Base-by-base conservation (phyloP, 2,329 filamentous ascomycete species). In the Fusarium humuli region DNA sequence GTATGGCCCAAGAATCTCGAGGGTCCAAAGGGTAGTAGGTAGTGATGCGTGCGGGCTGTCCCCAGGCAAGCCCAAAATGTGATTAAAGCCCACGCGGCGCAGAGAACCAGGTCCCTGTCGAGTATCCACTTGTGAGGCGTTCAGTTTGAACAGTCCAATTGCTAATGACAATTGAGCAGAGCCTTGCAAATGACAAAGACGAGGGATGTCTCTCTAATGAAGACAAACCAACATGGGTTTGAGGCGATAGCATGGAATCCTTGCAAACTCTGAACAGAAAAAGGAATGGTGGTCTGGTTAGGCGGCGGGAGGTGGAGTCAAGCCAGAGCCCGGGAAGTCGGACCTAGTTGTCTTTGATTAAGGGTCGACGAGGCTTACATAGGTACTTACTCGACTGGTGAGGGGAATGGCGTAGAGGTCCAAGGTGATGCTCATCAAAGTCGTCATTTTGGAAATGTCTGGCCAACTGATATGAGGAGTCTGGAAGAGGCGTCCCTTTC, bases 311-410 rank as follows among this genome's bases (percentile, higher is more conserved):
- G 73, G 73, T 75, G 73, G 73, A 72, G 64, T 56, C 56, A 71
- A 60, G 59, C 57, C 62, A 61, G 65, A 65, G 70, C 66, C 72
- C 70, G 68, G 73, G 72, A 73, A 61, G 67, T 64, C 54, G 73
- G 73, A 65, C 73, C 72, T 75, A 65, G 62, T 61, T 73, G 55
- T 61, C 60, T 74, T 75, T 75, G 73, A 75, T 75, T 75, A 75
- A 75, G 73, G 73, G 73, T 75, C 70, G 69, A 67, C 73, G 70
- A 75, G 73, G 73, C 73, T 75, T 75, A 70, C 50, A 37, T 37
- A 25, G 25, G 25, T 25, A 37, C 18, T 65, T 56, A 67, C 58
- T 66, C 56, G 30, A 55, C 48, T 71, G 57, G 47, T 55, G 60
- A 74, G 61, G 67, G 66, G 59, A 60, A 49, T 52, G 50, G 44